Conservation (phyloP, 306 rosid genomes). For the Vigna reflexopilosa region DNA sequence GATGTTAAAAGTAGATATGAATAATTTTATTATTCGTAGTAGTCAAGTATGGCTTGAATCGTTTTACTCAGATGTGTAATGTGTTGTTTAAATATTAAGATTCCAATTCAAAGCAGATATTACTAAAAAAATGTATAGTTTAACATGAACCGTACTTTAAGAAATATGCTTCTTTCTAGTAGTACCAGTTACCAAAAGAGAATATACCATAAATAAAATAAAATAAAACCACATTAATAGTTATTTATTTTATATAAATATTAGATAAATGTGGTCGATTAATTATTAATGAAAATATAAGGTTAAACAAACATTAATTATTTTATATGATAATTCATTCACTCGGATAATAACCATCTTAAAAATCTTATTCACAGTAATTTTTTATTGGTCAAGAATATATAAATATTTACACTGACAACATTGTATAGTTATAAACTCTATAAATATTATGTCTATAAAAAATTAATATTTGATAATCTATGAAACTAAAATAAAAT, state of each 20-base stretch:
- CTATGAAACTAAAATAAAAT: too few relatives aligned
- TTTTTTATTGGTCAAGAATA: too few relatives aligned
- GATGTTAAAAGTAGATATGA: background rate
- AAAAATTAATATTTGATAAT: too few relatives aligned
- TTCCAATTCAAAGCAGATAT: background rate
- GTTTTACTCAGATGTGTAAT: background rate
- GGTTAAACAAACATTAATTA: too few relatives aligned
- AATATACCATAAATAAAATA: too few relatives aligned
- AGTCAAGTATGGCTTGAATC: background rate
- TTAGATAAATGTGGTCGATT: background rate
- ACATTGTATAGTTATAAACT: too few relatives aligned
- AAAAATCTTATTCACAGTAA: too few relatives aligned
- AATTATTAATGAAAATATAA: background rate
- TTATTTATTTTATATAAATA: background rate
- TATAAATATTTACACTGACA: too few relatives aligned
- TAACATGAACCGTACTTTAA: background rate
- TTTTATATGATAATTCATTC: too few relatives aligned
- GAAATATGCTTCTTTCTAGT: background rate
- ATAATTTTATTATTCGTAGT: background rate
- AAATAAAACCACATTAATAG: background rate
- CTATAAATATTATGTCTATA: too few relatives aligned
- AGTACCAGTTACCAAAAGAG: too few relatives aligned
- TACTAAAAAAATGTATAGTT: background rate
- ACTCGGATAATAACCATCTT: too few relatives aligned
- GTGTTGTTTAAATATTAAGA: background rate